Base-by-base conservation (phyloP, 768 basidiomycete genomes). In the Sistotremastrum niveocremeum region DNA sequence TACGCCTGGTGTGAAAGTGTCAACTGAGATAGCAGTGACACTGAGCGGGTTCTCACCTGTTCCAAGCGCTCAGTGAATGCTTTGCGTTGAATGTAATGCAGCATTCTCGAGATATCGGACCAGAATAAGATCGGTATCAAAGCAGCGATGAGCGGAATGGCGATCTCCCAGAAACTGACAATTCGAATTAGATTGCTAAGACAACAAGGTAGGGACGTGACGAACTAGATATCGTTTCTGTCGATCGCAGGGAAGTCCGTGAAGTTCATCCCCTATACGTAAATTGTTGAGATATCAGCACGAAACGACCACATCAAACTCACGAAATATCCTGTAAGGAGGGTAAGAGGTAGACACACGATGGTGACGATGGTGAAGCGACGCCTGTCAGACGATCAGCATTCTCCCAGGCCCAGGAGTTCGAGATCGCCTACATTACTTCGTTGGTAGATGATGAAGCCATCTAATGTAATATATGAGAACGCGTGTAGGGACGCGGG, bases 381-480 rank as follows among this genome's bases (percentile, higher is more conserved):
- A 37, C 76, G 76, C 76, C 76, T 78, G 47, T 29, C 45, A 31
- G 47, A 52, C 20, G 20, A 20, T 20, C 20, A 20, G 20, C 20
- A 20, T 20, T 20, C 20, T 20, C 20, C 20, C 20, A 20, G 36
- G 4, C 43, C 38, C 30, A 40, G 39, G 4, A 33, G 12, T 39
- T 42, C 49, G 6, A 34, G 34, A 39, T 11, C 20, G 58, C 69
- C 36, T 55, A 74, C 81, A 85, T 84, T 40, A 78, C 75, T 57
- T 78, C 68, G 56, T 84, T 84, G 78, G 78, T 83, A 51, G 83
- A 75, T 56, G 83, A 79, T 7, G 80, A 78, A 10, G 77, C 72
- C 63, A 80, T 72, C 81, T 83, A 54, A 8, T 20, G 20, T 20
- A 20, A 20, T 20, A 20, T 20, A 20, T 20, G 20, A 20, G 20